These are phyloP conservation scores for Suillus subaureus DNA, from an alignment of 768 basidiomycete genomes.

Conservation along the genomic window DNA sequence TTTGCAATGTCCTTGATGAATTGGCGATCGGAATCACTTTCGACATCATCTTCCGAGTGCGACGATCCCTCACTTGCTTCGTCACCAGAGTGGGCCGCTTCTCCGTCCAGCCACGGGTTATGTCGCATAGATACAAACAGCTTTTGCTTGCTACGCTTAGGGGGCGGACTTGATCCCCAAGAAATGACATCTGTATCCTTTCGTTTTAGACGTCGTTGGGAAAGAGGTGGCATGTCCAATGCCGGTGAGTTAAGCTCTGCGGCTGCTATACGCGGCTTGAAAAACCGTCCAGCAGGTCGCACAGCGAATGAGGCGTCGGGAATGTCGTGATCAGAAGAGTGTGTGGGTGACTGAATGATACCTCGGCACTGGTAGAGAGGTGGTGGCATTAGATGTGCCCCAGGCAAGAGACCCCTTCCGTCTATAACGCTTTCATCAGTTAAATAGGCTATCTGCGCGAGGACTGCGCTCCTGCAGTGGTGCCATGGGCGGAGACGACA, in stretches of 20 bases:
- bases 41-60: conserved; percentile 50
- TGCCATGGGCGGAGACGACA: conserved; percentile 50
- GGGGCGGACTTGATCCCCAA: conserved; percentile 22
- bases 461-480: conserved; percentile 13
- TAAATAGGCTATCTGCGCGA: conserved; percentile 2
- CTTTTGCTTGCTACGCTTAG: conserved; percentile 20
- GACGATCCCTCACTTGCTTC: conserved; percentile 70
- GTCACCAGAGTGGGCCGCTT: conserved; percentile 80
- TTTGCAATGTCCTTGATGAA: conserved; percentile 66
- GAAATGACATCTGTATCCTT: conserved; percentile 28
- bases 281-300: conserved; percentile 37
- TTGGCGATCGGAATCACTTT: conserved; percentile 65
- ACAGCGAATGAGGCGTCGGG: conserved; percentile 50
- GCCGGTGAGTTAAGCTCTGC: conserved; percentile 33
- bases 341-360: conserved; percentile 22
- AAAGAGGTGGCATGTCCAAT: conserved; percentile 35
- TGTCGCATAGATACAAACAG: conserved; percentile 36
- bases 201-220: conserved; percentile 29
- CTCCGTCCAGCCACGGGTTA: conserved; percentile 61
- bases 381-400: conserved; percentile 33
- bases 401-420: conserved; percentile 20
- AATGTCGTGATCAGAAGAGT: conserved; percentile 24
- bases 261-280: conserved; percentile 27
- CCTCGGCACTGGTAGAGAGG: conserved; percentile 35
- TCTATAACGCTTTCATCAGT: conserved; percentile 27